Evolutionary conservation across 2,329 filamentous ascomycete species (phyloP).

Genomic region (Piedraia hortae): DNA sequence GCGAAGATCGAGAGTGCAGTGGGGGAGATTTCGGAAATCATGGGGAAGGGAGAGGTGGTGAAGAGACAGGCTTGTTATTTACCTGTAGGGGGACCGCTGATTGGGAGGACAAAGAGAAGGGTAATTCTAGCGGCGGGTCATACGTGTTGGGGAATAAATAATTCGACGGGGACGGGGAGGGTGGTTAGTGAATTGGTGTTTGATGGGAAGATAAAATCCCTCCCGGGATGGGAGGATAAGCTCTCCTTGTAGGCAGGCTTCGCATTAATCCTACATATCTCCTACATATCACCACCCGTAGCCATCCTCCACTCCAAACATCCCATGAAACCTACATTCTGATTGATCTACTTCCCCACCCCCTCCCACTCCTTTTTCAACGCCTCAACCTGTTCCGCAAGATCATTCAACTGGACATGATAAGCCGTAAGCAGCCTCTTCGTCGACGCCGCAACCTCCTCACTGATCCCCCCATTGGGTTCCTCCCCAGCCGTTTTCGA

Average conservation of each 20-base stretch:
- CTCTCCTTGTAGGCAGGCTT: no score
- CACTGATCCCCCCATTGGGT: constrained; percentile 26
- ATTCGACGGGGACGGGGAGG: constrained; percentile 50
- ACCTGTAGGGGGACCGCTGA: constrained; percentile 37
- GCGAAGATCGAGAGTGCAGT: constrained; percentile 69
- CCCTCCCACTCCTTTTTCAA: constrained; percentile 31
- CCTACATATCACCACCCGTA: no score
- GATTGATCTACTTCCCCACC: constrained; percentile 19
- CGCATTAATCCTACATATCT: no score
- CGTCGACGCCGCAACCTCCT: constrained; percentile 41
- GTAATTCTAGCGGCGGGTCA: constrained; percentile 68
- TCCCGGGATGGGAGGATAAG: no score
- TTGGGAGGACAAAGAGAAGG: constrained; percentile 45
- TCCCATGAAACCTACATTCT: constrained; percentile 1
- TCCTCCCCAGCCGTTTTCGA: constrained; percentile 35
- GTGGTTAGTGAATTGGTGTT: constrained; percentile 20
- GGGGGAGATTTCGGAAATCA: constrained; percentile 24
- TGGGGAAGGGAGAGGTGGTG: constrained; percentile 27
- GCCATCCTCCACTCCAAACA: background rate
- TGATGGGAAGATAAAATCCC: no score
- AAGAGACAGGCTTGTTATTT: constrained; percentile 79
- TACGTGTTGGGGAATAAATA: constrained; percentile 96
- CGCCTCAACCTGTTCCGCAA: constrained; percentile 37
- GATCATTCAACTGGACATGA: constrained; percentile 47
- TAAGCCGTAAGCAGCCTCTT: constrained; percentile 66